Evolutionary conservation across 2,329 filamentous ascomycete genomes (phyloP).

Genomic region (Nemania sp.): DNA sequence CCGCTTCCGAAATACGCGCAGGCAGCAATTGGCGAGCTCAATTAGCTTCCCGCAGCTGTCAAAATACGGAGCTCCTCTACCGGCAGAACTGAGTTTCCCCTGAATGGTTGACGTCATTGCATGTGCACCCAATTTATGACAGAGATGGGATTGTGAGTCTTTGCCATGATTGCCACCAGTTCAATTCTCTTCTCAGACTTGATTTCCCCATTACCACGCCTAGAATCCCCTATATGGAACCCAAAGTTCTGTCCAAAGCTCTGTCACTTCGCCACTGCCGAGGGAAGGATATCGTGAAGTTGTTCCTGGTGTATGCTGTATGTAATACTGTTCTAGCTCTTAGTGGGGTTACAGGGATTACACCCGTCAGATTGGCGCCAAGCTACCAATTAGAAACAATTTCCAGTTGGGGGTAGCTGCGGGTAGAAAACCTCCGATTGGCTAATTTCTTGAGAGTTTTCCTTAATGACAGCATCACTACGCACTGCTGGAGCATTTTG

Average conservation of each 20-base stretch:
- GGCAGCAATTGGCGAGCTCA: background rate
- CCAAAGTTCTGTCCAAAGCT: background rate
- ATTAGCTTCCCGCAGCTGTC: too few species aligned
- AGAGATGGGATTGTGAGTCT: constrained; percentile 18
- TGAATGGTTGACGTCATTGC: constrained; percentile 32
- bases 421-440: background rate
- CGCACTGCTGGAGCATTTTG: background rate
- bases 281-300: constrained; percentile 6
- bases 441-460: background rate
- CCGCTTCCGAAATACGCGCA: constrained; percentile 4
- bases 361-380: background rate
- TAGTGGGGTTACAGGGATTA: too few species aligned
- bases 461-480: constrained; percentile 30
- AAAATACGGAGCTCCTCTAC: constrained; percentile 8
- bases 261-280: constrained; percentile 4
- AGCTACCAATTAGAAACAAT: constrained; percentile 19
- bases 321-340: too few species aligned
- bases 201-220: background rate
- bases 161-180: background rate
- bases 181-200: background rate
- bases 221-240: background rate
- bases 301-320: constrained; percentile 4
- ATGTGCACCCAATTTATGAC: background rate
- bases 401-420: background rate
- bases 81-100: constrained; percentile 1